Base-by-base conservation (phyloP, 345 rosid genomes). In the Abelmoschus esculentus region DNA sequence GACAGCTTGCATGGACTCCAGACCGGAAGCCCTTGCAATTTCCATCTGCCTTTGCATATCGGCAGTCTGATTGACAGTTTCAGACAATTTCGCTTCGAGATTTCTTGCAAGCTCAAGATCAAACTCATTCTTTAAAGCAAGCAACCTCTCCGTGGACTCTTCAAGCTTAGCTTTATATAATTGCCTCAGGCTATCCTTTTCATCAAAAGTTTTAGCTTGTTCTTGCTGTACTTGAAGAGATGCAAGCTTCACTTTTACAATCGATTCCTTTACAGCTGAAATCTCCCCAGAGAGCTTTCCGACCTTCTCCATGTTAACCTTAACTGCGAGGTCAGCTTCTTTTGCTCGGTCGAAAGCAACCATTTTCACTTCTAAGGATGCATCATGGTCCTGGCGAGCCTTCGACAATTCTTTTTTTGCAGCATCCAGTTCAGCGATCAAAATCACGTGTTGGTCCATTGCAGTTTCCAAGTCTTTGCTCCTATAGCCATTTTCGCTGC, bases 351-450 rank as follows among this genome's bases (percentile, higher is more conserved):
- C 49, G 29, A 80, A 72, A 56, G 97, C 93, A 77, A 79, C 81
- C 70, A 70, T 75, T 78, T 85, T 93, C 47, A 81, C 80, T 36
- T 76, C 91, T 72, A 78, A 70, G n/a, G 82, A 67, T 73, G 86
- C 86, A 80, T 87, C 81, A 4, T 72, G 79, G 55, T 85, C 86
- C 81, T 87, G 97, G 68, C 81, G 86, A 67, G 86, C 72, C 73
- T 86, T 87, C 71, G 83, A 70, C 42, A 93, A 86, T 76, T 91
- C 90, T 81, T 88, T 89, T 81, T 91, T 93, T 4, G 89, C 83
- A 10, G 79, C 71, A 79, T 87, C 90, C 72, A 93, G 96, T 75
- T 89, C 95, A 17, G 78, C 73, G 68, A 84, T 75, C 3, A 86
- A 80, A 64, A 54, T 73, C 76, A 54, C 62, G 73, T 91, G 87